Percentiles rank a stretch among this genome's conserved stretches.
Conservation (phyloP, 2,329 filamentous ascomycete species). For the Diplodia seriata region DNA sequence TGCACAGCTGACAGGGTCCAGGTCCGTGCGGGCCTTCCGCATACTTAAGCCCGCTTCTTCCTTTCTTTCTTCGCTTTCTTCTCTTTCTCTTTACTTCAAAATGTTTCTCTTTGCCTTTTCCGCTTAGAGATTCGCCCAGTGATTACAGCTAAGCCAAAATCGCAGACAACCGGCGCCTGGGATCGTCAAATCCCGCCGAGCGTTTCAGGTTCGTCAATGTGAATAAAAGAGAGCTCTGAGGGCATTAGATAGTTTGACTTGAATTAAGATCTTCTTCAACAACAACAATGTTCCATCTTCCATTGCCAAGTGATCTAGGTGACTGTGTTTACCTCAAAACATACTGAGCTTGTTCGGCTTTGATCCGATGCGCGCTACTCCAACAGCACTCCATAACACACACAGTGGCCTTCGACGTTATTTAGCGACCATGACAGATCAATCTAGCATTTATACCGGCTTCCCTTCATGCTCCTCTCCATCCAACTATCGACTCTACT, state of each 20-base stretch:
- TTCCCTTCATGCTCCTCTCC: too few relatives aligned
- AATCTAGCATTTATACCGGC: too few relatives aligned
- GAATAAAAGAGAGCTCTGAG: constrained; percentile 19
- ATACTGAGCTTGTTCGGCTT: too few relatives aligned
- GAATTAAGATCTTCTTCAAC: background rate
- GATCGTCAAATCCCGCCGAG: background rate
- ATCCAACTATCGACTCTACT: too few relatives aligned
- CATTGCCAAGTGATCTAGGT: background rate
- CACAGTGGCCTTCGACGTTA: too few relatives aligned
- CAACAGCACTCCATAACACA: too few relatives aligned
- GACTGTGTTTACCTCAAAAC: background rate
- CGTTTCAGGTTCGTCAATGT: background rate
- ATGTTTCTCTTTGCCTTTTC: background rate
- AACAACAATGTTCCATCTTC: background rate
- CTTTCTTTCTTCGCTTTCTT: background rate
- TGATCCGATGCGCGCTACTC: too few relatives aligned
- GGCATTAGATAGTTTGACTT: background rate
- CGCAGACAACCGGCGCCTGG: constrained; percentile 7
- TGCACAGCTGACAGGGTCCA: constrained; percentile 4
- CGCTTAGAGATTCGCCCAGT: background rate
- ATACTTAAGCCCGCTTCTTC: background rate
- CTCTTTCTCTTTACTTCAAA: background rate
- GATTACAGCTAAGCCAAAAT: constrained; percentile 14
- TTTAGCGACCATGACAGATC: too few relatives aligned
- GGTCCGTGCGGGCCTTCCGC: background rate